phyloP scores from a whole-genome alignment of 1,284 basidiomycete species.

The Sphaerobolus stellatus region DNA sequence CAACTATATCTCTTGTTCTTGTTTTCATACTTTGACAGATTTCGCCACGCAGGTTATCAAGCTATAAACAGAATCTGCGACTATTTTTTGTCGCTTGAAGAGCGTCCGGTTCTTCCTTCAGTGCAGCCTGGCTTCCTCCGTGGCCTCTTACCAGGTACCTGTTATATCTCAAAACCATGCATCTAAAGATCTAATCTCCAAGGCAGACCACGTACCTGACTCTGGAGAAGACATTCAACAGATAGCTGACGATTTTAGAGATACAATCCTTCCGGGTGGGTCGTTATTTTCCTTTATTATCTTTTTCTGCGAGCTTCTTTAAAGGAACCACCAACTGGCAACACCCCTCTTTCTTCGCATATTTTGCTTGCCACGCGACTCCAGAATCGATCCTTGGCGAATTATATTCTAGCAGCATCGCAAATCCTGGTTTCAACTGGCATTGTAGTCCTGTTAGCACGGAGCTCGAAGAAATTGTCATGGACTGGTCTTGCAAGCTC shows the following conservation, averaged over 20 bases:
- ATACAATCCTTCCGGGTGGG: slow-evolving; percentile 78
- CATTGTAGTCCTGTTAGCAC: slow-evolving; percentile 86
- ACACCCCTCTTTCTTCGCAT: slow-evolving; percentile 87
- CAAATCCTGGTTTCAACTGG: slow-evolving; percentile 95
- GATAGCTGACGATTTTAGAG: slow-evolving; percentile 83
- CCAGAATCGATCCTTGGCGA: slow-evolving; percentile 90
- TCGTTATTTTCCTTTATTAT: background rate
- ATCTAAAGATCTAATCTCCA: too few relatives aligned
- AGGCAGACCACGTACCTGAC: slow-evolving; percentile 60
- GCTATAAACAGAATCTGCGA: slow-evolving; percentile 94
- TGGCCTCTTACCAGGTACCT: slow-evolving; percentile 53
- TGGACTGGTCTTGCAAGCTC: slow-evolving; percentile 90
- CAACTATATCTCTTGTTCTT: too few relatives aligned
- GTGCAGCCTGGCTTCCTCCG: slow-evolving; percentile 81
- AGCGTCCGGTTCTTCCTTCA: slow-evolving; percentile 66
- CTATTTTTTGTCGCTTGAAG: slow-evolving; percentile 74
- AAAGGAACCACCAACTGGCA: slow-evolving; percentile 83
- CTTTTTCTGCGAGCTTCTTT: slow-evolving; percentile 14
- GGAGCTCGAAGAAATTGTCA: slow-evolving; percentile 85
- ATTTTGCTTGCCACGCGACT: slow-evolving; percentile 77
- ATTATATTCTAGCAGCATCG: slow-evolving; percentile 71
- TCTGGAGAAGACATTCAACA: slow-evolving; percentile 73
- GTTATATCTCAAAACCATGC: too few relatives aligned
- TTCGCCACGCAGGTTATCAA: slow-evolving; percentile 83
- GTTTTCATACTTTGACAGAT: slow-evolving; percentile 47